Conservation (phyloP, 257 asterid genomes). For the Solanum medicagineum region DNA sequence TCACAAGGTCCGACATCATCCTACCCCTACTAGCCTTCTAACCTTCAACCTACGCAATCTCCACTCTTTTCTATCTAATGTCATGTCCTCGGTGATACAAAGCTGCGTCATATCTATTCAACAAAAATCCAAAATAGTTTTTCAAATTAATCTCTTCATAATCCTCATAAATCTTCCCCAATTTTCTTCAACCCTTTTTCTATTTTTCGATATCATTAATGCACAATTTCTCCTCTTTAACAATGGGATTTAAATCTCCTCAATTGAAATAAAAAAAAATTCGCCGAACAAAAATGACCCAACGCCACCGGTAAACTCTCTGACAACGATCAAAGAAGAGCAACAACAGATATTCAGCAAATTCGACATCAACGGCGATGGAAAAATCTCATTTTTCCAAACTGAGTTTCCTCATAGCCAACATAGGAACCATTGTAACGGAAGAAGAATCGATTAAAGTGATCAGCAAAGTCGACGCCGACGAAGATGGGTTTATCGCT, state of each 20-base stretch:
- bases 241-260: slow-evolving; percentile 46
- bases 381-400: slow-evolving; percentile 51
- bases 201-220: neutral
- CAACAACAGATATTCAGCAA: slow-evolving; percentile 62
- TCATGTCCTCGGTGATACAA: no score
- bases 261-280: slow-evolving; percentile 28
- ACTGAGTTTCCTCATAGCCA: slow-evolving; percentile 46
- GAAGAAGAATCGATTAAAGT: slow-evolving; percentile 41
- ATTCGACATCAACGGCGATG: slow-evolving; percentile 79
- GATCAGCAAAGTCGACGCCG: slow-evolving; percentile 72
- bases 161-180: neutral
- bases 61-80: no score
- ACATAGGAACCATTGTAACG: slow-evolving; percentile 42
- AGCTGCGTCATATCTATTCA: neutral
- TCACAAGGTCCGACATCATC: no score
- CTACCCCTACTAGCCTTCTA: no score
- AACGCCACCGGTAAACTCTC: slow-evolving; percentile 13
- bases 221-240: neutral
- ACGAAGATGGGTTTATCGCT: slow-evolving; percentile 76
- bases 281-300: neutral
- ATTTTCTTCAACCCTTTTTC: neutral
- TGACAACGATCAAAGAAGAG: slow-evolving; percentile 47
- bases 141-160: neutral
- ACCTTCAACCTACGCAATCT: no score
- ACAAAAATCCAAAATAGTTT: neutral